Evolutionary conservation across 257 asterid species (phyloP).

Genomic region (Scutellaria minor): DNA sequence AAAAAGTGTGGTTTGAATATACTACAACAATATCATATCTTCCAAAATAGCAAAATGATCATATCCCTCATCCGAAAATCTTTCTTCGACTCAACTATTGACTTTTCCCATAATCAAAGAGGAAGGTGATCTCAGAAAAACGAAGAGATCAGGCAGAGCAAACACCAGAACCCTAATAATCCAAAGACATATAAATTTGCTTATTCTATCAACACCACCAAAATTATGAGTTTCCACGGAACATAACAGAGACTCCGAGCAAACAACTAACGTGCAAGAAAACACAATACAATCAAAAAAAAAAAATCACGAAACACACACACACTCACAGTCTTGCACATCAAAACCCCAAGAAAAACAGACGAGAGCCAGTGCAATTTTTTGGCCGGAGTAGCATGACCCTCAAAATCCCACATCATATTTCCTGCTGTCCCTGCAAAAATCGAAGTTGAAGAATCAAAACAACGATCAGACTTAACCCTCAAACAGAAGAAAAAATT

Average conservation of each 20-base stretch:
- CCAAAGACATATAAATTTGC: conserved; percentile 19
- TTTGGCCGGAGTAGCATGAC: conserved; percentile 55
- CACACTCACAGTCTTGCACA: conserved; percentile 82
- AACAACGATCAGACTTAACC: conserved; percentile 11
- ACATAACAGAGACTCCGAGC: conserved; percentile 13
- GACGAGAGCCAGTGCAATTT: conserved; percentile 65
- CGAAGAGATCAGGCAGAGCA: not conserved
- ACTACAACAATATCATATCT: conserved; percentile 1
- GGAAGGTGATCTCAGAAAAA: not conserved
- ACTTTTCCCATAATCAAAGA: not conserved
- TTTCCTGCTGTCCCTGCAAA: conserved; percentile 13
- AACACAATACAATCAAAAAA: not conserved
- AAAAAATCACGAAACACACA: not conserved
- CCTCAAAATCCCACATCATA: conserved; percentile 48
- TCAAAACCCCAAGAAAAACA: conserved; percentile 66
- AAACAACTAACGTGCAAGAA: not conserved
- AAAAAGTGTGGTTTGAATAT: not conserved
- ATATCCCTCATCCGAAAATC: conserved; percentile 18
- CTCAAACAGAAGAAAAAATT: not conserved
- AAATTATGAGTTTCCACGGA: conserved; percentile 1
- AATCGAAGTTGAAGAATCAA: conserved; percentile 3
- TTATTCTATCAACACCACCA: conserved; percentile 22
- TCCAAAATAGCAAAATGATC: conserved; percentile 13
- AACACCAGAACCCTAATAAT: not conserved
- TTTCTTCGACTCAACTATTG: conserved; percentile 6